phyloP scores from a whole-genome alignment of 345 rosid species.

The Ceriops decandra region DNA sequence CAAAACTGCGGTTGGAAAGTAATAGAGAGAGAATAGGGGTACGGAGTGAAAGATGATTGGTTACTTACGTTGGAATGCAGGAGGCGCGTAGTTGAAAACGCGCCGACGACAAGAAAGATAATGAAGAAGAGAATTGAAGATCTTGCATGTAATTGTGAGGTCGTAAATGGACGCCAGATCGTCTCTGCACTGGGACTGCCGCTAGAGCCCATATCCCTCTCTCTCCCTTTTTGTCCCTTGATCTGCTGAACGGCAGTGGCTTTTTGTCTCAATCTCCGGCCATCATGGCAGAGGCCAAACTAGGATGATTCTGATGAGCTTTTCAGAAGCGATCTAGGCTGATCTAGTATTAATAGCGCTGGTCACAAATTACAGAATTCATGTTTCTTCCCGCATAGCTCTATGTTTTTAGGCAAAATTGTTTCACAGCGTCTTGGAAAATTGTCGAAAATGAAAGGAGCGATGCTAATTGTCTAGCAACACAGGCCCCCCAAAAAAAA shows the following conservation, averaged over 20 bases:
- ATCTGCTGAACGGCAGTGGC: neutral
- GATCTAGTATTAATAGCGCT: too few relatives aligned
- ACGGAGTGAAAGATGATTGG: neutral
- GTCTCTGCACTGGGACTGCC: conserved; percentile 30
- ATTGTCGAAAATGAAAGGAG: too few relatives aligned
- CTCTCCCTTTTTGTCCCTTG: conserved; percentile 17
- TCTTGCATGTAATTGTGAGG: conserved; percentile 29
- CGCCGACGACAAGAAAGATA: conserved; percentile 62
- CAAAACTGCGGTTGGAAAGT: neutral
- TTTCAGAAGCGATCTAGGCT: too few relatives aligned
- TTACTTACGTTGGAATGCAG: conserved; percentile 49
- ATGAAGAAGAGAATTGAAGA: conserved; percentile 39
- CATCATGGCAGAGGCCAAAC: neutral
- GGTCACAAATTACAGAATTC: too few relatives aligned
- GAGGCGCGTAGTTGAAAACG: conserved; percentile 58
- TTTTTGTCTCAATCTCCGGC: neutral
- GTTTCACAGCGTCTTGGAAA: too few relatives aligned
- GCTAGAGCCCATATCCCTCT: conserved; percentile 14
- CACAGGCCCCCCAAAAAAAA: too few relatives aligned
- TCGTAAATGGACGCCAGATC: conserved; percentile 35
- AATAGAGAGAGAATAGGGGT: neutral
- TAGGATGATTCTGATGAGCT: too few relatives aligned
- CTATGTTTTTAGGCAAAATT: too few relatives aligned
- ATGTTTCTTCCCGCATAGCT: too few relatives aligned
- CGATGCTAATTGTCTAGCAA: too few relatives aligned